phyloP scores from a whole-genome alignment of 371 early-diverging fungal genomes.

The Nematocida homosporus region DNA sequence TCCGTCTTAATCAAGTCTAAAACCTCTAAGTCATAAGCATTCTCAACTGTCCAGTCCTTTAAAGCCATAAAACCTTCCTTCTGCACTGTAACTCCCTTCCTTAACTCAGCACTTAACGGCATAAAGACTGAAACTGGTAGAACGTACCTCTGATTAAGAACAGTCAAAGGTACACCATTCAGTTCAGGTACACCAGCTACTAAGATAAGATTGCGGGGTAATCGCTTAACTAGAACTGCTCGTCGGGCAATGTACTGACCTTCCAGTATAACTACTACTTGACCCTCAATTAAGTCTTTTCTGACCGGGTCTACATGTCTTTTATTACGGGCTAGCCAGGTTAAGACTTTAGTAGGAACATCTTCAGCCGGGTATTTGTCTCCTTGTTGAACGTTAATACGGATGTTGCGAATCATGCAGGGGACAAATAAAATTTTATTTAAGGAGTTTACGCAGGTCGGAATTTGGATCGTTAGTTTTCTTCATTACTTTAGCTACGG shows the following conservation, averaged over 20 bases:
- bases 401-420: constrained; percentile 54
- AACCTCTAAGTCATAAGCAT: constrained; percentile 41
- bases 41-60: constrained; percentile 53
- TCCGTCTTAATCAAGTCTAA: background rate
- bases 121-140: constrained; percentile 52
- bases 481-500: constrained; percentile 86
- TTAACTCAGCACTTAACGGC: constrained; percentile 11
- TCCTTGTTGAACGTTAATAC: constrained; percentile 33
- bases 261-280: constrained; percentile 39
- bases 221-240: constrained; percentile 45
- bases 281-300: constrained; percentile 47
- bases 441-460: constrained; percentile 65
- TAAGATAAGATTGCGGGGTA: constrained; percentile 49
- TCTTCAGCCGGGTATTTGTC: constrained; percentile 47
- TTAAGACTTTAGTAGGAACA: constrained; percentile 39
- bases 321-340: constrained; percentile 44
- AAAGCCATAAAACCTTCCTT: constrained; percentile 12
- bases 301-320: constrained; percentile 42
- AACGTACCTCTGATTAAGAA: constrained; percentile 53
- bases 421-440: constrained; percentile 58
- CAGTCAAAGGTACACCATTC: constrained; percentile 19
- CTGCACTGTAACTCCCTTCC: constrained; percentile 13
- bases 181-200: constrained; percentile 16
- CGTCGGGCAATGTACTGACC: constrained; percentile 35
- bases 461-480: constrained; percentile 57